Conservation (phyloP, 768 basidiomycete species). For the Pulveroboletus ravenelii region DNA sequence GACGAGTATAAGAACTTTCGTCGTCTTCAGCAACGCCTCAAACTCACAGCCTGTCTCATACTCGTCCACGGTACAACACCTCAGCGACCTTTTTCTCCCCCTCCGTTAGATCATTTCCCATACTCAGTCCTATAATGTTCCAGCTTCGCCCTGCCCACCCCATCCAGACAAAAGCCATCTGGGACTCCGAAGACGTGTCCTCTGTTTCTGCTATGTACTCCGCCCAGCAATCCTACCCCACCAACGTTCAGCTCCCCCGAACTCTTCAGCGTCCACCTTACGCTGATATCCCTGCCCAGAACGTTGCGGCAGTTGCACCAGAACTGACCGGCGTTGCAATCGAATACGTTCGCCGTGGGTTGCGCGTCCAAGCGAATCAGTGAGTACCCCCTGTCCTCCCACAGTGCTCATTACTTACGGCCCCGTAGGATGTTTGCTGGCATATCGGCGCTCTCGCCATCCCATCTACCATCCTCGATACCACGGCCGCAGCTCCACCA, state of each 20-base stretch:
- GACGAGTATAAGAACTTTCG: slow-evolving; percentile 27
- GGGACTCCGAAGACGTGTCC: slow-evolving; percentile 31
- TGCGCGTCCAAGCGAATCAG: slow-evolving; percentile 44
- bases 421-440: slow-evolving; percentile 35
- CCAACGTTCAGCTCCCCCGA: slow-evolving; percentile 64
- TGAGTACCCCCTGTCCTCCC: slow-evolving; percentile 26
- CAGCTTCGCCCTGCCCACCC: slow-evolving; percentile 34
- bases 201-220: slow-evolving; percentile 26
- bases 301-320: slow-evolving; percentile 50
- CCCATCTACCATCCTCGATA: slow-evolving; percentile 35
- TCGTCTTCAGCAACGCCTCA: slow-evolving; percentile 10
- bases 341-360: slow-evolving; percentile 55
- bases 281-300: slow-evolving; percentile 51
- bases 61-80: slow-evolving; percentile 12
- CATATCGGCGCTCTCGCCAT: slow-evolving; percentile 45
- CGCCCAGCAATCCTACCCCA: slow-evolving; percentile 26
- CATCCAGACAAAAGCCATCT: slow-evolving; percentile 34
- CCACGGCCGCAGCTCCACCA: slow-evolving; percentile 30
- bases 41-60: slow-evolving; percentile 12
- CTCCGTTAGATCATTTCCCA: slow-evolving; percentile 19
- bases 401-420: slow-evolving; percentile 29
- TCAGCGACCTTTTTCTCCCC: slow-evolving; percentile 15
- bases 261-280: slow-evolving; percentile 60
- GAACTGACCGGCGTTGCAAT: slow-evolving; percentile 48
- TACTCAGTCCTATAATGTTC: slow-evolving; percentile 25